A percentile compares a stretch with the other conserved stretches of the same genome.
These are phyloP conservation scores for Aphanomyces stellatus DNA, from an alignment of 352 stramenopile genomes.

Conservation along the genomic window DNA sequence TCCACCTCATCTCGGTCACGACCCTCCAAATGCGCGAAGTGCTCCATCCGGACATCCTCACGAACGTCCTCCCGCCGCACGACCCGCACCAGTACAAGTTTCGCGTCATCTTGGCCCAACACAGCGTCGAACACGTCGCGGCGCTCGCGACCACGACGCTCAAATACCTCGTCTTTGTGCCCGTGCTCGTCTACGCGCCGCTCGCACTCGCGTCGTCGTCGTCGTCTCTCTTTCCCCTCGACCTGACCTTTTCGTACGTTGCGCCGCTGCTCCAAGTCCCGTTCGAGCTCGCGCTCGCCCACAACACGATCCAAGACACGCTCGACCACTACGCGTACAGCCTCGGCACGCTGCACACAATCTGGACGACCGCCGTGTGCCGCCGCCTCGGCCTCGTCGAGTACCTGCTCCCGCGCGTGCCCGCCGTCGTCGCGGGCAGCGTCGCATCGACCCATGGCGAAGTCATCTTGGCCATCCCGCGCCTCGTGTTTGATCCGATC, in stretches of 20 bases:
- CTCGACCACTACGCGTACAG: conserved; percentile 87
- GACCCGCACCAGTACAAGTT: conserved; percentile 96
- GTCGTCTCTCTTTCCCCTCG: conserved; percentile 55
- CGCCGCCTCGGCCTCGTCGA: conserved; percentile 58
- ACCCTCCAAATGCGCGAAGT: conserved; percentile 93
- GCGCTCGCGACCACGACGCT: conserved; percentile 87
- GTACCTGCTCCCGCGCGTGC: conserved; percentile 52
- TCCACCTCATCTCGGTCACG: conserved; percentile 96
- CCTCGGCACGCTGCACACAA: conserved; percentile 66
- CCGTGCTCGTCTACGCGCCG: conserved; percentile 85
- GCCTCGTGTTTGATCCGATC: conserved; percentile 73
- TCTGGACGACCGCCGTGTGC: conserved; percentile 47
- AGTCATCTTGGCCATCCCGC: conserved; percentile 48
- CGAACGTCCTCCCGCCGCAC: conserved; percentile 83
- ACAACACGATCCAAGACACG: conserved; percentile 92
- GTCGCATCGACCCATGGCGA: too few relatives aligned
- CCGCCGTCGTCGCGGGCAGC: conserved; percentile 23
- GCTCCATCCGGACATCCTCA: conserved; percentile 88
- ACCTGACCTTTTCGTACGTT: conserved; percentile 88
- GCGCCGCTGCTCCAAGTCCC: conserved; percentile 92
- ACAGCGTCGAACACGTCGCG: conserved; percentile 84
- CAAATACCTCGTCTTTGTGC: conserved; percentile 87
- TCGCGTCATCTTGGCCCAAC: conserved; percentile 91
- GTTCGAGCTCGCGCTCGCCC: conserved; percentile 92
- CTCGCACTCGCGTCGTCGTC: conserved; percentile 51